phyloP scores from a whole-genome alignment of 768 basidiomycete genomes.

The Ramaria sp. region DNA sequence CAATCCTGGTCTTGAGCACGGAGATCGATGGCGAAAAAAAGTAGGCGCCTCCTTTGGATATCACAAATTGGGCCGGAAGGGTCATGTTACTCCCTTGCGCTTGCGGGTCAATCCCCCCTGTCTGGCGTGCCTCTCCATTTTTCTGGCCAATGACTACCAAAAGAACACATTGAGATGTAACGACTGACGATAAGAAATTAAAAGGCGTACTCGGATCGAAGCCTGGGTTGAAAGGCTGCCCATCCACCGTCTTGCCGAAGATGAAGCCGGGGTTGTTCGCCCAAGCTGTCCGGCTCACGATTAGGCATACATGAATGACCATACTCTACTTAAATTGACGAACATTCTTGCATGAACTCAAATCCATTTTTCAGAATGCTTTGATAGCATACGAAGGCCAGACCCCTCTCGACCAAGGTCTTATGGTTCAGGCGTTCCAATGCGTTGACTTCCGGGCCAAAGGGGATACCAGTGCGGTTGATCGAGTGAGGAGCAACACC shows the following conservation, averaged over 20 bases:
- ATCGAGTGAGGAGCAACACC: slow-evolving; percentile 14
- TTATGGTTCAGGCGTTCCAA: slow-evolving; percentile 25
- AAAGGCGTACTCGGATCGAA: slow-evolving; percentile 27
- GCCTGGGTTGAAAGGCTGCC: slow-evolving; percentile 22
- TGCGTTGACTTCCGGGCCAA: slow-evolving; percentile 26
- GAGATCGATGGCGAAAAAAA: slow-evolving; percentile 42
- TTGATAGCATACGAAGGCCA: slow-evolving; percentile 35
- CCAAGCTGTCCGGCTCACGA: slow-evolving; percentile 8
- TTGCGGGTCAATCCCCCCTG: slow-evolving; percentile 16
- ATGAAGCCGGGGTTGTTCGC: slow-evolving; percentile 22
- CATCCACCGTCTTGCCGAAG: not conserved
- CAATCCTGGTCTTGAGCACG: slow-evolving; percentile 24
- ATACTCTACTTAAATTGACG: not conserved
- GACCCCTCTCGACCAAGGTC: slow-evolving; percentile 35
- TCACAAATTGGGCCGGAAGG: slow-evolving; percentile 24
- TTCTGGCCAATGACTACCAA: slow-evolving; percentile 6
- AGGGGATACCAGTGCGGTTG: slow-evolving; percentile 25
- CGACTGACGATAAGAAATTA: not conserved
- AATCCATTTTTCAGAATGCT: slow-evolving; percentile 21
- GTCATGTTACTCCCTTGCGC: slow-evolving; percentile 9
- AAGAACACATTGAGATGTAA: not conserved
- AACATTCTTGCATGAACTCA: slow-evolving; percentile 20
- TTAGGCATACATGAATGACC: not conserved
- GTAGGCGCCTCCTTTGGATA: slow-evolving; percentile 41
- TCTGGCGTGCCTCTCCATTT: slow-evolving; percentile 5